phyloP scores from a whole-genome alignment of 345 rosid species.

The Turnera subulata region DNA sequence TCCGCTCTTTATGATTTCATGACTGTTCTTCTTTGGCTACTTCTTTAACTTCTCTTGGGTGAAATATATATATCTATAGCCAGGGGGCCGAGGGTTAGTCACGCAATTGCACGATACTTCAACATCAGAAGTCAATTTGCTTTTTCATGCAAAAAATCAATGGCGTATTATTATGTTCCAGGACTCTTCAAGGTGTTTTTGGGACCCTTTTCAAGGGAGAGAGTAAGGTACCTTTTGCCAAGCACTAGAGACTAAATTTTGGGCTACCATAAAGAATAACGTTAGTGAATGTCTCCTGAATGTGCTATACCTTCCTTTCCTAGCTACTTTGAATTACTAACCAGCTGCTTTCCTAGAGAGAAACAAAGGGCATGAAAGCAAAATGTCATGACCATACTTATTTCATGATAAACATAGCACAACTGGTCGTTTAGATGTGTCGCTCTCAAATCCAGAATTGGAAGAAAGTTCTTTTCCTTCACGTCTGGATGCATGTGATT shows the following conservation, averaged over 20 bases:
- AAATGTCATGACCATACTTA: neutral
- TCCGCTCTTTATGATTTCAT: conserved; percentile 1
- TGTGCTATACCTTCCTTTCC: neutral
- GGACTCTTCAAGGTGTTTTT: neutral
- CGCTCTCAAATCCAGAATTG: conserved; percentile 8
- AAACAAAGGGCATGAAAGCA: conserved; percentile 3
- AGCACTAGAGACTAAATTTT: neutral
- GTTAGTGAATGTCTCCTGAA: conserved; percentile 1
- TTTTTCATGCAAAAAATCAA: neutral
- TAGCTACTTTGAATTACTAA: neutral
- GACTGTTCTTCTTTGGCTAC: neutral
- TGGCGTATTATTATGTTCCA: neutral
- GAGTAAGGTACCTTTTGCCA: neutral
- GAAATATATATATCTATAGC: no score
- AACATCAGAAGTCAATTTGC: neutral
- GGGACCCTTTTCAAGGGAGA: no score
- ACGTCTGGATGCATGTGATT: neutral
- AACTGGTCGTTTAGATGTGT: conserved; percentile 4
- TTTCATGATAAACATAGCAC: conserved; percentile 2
- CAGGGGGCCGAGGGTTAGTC: neutral
- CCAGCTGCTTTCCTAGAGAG: neutral
- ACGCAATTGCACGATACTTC: neutral
- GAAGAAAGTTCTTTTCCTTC: neutral
- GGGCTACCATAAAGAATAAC: conserved; percentile 1
- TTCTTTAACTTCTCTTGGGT: neutral